Base-by-base conservation (phyloP, 1,139 yeast species). In the Scheffersomyces illinoinensis region DNA sequence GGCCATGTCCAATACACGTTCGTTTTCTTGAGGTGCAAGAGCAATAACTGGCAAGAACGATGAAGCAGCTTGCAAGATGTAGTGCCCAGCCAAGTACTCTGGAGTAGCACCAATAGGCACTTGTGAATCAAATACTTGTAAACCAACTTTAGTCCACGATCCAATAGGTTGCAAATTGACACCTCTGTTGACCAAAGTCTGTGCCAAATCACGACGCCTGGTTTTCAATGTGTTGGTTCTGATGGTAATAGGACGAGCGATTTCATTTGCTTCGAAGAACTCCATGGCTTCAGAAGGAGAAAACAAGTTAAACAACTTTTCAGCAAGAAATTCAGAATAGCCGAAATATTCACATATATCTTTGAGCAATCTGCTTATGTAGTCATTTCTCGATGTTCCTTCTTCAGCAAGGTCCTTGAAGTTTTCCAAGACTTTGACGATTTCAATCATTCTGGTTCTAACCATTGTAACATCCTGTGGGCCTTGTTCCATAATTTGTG, bases 101-200 rank as follows among this genome's bases (percentile, higher is more conserved):
- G 99, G 99, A 7, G 99, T 96, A 52, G 99, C 99, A 73, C 99
- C 99, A 68, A 96, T 91, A 54, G 99, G 99, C 24, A 96, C 99
- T 76, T 93, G 98, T 26, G 98, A 93, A 71, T 96, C 99, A 73
- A 95, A 96, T 57, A 96, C 88, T 76, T 96, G 99, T 65, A 96
- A 82, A 62, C 99, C 99, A 55, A 95, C 98, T 76, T 95, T 96
- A 46, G 98, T 93, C 99, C 99, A 96, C 50, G 91, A 81, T 53
- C 98, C 98, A 69, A 96, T 92, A 54, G 98, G 98, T 76, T 96
- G 98, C 67, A 96, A 82, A 73, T 95, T 96, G 60, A 95, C 99
- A 71, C 99, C 99, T 71, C 98, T 88, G 76, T 93, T 95, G 58
- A 95, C 97, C 63, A 96, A 84, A 17, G 95, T 88, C 75, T 96